phyloP scores from a whole-genome alignment of 495 filamentous ascomycete species.

The Talaromyces trachyspermus region DNA sequence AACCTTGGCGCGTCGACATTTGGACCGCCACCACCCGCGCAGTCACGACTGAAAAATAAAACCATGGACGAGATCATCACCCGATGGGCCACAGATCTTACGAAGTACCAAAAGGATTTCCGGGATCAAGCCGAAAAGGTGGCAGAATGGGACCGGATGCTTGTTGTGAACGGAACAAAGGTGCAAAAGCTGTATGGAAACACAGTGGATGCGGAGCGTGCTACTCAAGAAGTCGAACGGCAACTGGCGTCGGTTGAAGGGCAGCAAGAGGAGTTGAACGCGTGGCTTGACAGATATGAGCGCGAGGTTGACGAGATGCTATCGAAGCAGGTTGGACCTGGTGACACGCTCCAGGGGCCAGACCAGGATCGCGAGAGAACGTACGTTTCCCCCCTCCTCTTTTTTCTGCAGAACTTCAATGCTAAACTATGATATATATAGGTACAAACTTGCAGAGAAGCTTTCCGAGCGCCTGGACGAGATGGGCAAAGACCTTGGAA shows the following conservation, averaged over 20 bases:
- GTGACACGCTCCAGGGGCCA: conserved; percentile 71
- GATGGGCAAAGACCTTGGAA: conserved; percentile 82
- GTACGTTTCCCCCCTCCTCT: conserved; percentile 27
- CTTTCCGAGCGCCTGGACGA: conserved; percentile 78
- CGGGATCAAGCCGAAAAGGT: conserved; percentile 80
- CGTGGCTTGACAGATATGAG: conserved; percentile 85
- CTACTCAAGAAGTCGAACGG: conserved; percentile 82
- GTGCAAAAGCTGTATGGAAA: conserved; percentile 80
- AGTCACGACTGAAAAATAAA: conserved; percentile 91
- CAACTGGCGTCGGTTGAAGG: conserved; percentile 81
- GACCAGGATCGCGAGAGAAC: conserved; percentile 93
- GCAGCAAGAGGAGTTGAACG: conserved; percentile 81
- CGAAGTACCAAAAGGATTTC: conserved; percentile 94
- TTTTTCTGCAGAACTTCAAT: no score
- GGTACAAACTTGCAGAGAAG: conserved; percentile 84
- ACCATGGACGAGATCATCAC: conserved; percentile 99
- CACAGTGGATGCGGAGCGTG: conserved; percentile 85
- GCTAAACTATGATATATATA: conserved; percentile 28
- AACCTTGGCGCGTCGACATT: conserved; percentile 61
- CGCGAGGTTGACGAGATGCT: conserved; percentile 81
- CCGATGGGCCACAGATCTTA: conserved; percentile 90
- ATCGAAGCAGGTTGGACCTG: conserved; percentile 55
- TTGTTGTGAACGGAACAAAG: conserved; percentile 88
- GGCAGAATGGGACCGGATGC: conserved; percentile 79
- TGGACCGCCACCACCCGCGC: conserved; percentile 66